A percentile compares a stretch with the other conserved stretches of the same genome.
Conservation (phyloP, 352 stramenopile genomes). For the Phytophthora kernoviae region DNA sequence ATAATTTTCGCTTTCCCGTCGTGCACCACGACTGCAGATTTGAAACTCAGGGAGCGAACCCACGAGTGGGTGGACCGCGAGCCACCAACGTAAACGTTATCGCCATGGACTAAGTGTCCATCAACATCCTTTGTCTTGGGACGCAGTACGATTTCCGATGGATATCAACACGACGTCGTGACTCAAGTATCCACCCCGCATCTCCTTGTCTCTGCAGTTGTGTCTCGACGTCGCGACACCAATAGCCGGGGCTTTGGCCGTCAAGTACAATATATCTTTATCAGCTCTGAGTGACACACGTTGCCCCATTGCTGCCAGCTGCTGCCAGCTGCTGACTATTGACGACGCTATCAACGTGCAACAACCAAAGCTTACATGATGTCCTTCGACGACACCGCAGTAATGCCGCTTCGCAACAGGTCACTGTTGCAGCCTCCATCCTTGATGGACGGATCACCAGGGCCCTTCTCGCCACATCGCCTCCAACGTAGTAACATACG, state of each 20-base stretch:
- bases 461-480: too few species aligned
- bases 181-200: neutral
- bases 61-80: neutral
- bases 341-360: neutral
- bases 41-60: neutral
- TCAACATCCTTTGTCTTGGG: neutral
- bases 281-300: neutral
- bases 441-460: too few species aligned
- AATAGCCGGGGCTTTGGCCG: neutral
- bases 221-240: neutral
- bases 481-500: neutral
- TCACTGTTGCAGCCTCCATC: too few species aligned
- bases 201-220: conserved; percentile 2
- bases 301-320: too few species aligned
- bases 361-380: neutral
- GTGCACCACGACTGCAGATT: neutral
- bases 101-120: too few species aligned
- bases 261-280: conserved; percentile 2
- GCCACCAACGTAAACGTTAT: neutral
- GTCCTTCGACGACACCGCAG: neutral
- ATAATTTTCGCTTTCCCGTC: neutral
- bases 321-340: neutral
- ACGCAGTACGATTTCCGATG: neutral
- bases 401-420: neutral
- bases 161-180: neutral